Base-by-base conservation (phyloP, 257 asterid species). In the Leonotis leonurus region DNA sequence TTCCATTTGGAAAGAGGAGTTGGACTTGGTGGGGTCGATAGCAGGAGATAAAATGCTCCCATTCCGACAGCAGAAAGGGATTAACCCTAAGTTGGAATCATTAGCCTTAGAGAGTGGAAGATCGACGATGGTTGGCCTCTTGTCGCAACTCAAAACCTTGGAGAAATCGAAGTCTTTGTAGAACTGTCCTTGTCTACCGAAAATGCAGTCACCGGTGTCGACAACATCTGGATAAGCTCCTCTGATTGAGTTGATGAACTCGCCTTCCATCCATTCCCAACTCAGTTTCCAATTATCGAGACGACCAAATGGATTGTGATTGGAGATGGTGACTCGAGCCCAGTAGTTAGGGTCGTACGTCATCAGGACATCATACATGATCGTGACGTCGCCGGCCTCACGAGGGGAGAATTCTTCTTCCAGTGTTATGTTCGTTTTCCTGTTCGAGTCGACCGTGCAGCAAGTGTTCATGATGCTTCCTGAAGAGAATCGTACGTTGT, bases 211-310 rank as follows among this genome's bases (percentile, higher is more conserved):
- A 0, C 72, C 56, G 1, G 89, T 41, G 55, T 87, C 84, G 7
- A 81, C 56, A 5, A 77, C 51, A 5, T 69, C 36, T 1, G 94
- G 88, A 50, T 71, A 75, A 18, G 96, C 89, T 0, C 96, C 96
- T 50, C 69, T 65, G 85, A 87, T 81, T 21, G 84, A 20, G 17
- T 72, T 51, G 60, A 87, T 87, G 76, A 87, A 87, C 59, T 87
- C 96, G 9, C 75, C 75, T 67, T 77, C 75, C 79, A 74, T 81
- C 96, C 96, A 87, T 13, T 87, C 91, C 83, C 85, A 87, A 44
- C 71, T 81, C 24, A 87, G 53, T 6, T 72, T 64, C 94, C 96
- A 87, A 25, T 68, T 55, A 9, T 85, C 84, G 16, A 87, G 61
- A 6, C 94, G 82, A 20, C 80, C 72, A 1, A 80, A 61, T 24